phyloP scores from a whole-genome alignment of 2,329 filamentous ascomycete genomes.

The Cladorrhinum sp. region DNA sequence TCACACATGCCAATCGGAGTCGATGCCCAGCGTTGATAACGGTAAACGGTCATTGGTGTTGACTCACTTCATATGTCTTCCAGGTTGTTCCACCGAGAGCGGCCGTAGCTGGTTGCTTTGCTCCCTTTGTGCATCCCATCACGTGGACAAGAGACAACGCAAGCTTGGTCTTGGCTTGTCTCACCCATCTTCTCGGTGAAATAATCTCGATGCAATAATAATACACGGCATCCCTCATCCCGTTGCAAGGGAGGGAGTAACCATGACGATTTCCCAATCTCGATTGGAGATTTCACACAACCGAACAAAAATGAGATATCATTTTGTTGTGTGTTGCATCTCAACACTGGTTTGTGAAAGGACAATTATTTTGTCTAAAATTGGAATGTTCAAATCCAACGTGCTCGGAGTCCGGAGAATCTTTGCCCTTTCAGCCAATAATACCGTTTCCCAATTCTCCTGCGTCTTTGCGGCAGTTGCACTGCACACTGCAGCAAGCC shows the following conservation, averaged over 20 bases:
- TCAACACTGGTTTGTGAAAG: no score
- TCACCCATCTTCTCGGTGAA: neutral
- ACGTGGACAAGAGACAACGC: neutral
- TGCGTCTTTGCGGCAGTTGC: neutral
- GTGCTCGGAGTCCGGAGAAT: constrained; percentile 20
- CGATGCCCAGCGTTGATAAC: neutral
- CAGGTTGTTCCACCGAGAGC: neutral
- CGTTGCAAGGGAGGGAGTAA: neutral
- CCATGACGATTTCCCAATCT: neutral
- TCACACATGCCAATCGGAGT: neutral
- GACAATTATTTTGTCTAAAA: neutral
- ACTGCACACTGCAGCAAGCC: neutral
- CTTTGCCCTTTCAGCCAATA: neutral
- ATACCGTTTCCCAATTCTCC: neutral
- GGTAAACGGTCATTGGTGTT: neutral
- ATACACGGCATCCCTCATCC: neutral
- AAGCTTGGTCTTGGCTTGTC: neutral
- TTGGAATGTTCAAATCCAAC: neutral
- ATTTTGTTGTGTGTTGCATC: no score
- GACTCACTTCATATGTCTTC: neutral
- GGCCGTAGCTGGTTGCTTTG: neutral
- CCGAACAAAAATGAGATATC: neutral
- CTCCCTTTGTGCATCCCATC: neutral
- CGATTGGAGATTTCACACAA: neutral
- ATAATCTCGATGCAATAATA: neutral